Percentiles rank a stretch among this genome's conserved stretches.
phyloP scores from a whole-genome alignment of 148 eudicot genomes.

The Chenopodium formosanum region DNA sequence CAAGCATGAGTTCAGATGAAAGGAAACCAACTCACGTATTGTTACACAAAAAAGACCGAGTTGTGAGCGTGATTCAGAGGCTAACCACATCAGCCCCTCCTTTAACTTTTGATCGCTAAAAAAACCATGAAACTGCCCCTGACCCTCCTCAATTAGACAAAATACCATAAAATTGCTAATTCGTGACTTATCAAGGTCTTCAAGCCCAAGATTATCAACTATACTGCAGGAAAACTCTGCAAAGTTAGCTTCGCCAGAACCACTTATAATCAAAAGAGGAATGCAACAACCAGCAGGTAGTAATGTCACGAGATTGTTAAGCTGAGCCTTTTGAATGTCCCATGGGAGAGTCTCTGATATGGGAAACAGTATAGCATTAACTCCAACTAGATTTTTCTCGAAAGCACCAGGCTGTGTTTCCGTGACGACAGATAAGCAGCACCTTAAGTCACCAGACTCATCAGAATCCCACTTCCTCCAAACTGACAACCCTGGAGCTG shows the following conservation, averaged over 20 bases:
- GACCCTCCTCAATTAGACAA: constrained; percentile 38
- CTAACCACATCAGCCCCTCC: constrained; percentile 82
- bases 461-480: constrained; percentile 70
- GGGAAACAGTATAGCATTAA: constrained; percentile 61
- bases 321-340: constrained; percentile 60
- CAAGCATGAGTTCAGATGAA: constrained; percentile 50
- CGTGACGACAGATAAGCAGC: constrained; percentile 72
- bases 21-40: constrained; percentile 53
- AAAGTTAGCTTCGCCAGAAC: constrained; percentile 32
- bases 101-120: constrained; percentile 65
- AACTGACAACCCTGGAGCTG: constrained; percentile 66
- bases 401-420: constrained; percentile 35
- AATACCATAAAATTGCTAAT: constrained; percentile 41
- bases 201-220: constrained; percentile 54
- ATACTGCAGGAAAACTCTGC: constrained; percentile 32
- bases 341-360: constrained; percentile 55
- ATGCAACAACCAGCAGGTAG: constrained; percentile 58
- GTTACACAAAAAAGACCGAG: constrained; percentile 48
- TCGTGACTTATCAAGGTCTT: constrained; percentile 57
- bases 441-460: constrained; percentile 35
- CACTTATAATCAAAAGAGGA: constrained; percentile 69
- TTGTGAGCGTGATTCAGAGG: constrained; percentile 57
- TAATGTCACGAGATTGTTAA: constrained; percentile 51
- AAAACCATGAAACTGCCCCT: constrained; percentile 48
- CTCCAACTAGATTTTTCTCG: constrained; percentile 47